Evolutionary conservation across 306 rosid species (phyloP), one percentile per base, ranked within the genome.

Genomic region (Vachellia collinsii): DNA sequence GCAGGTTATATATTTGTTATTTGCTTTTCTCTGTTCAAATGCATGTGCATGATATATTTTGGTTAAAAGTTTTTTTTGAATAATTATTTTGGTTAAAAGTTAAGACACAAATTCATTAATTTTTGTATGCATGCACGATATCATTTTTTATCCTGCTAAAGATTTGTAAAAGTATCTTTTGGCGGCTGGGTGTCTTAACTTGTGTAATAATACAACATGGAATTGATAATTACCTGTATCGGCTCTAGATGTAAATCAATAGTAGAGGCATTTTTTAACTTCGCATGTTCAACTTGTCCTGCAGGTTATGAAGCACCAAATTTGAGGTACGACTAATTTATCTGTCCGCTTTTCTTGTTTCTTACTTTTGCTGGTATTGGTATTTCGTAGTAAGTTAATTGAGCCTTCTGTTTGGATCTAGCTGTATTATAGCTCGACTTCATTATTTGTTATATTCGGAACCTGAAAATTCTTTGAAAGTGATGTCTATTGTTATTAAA

Each of bases 281-380:
- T 61, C 38, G 7, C 43, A 13, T 42, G 64, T 54, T 58, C 47
- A 11, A 48, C 37, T 84, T 81, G n/a, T 79, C 62, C 44, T 90
- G 77, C 91, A 91, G 94, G 98, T 43, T 89, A 83, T 86, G 92
- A 93, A 83, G 93, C 97, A 3, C 98, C 98, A 68, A 88, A 83
- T 70, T 83, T 91, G 83, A 93, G 97, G 94, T 93, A 84, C 54
- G 76, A 29, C 61, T 39, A 48, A 43, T 37, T 67, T n/a, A 14
- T 50, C 6, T 48, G 13, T 36, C 61, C 41, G 59, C 70, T 77
- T 58, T 48, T 69, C n/a, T 54, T 19, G 51, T 20, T 43, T 41
- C 67, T 76, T 59, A 56, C 46, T 77, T 25, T 71, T 23, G 48
- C 6, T 77, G 12, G 46, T 75, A 43, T 74, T 1, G 41, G 29